Evolutionary conservation across 2,329 filamentous ascomycete genomes (phyloP).

Genomic region (Clonostachys sp.): DNA sequence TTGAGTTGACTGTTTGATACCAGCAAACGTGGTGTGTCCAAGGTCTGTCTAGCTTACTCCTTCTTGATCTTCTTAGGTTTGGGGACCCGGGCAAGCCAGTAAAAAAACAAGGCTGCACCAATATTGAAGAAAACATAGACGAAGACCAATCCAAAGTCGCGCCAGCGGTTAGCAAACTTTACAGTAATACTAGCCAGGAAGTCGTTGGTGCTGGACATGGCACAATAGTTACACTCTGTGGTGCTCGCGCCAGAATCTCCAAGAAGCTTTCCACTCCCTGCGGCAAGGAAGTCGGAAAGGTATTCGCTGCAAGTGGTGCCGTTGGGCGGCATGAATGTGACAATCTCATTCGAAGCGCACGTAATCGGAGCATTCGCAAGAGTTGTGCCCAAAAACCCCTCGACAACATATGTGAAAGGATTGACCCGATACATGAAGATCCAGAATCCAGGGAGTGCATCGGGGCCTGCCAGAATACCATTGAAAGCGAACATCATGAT

Average conservation of each 20-base stretch:
- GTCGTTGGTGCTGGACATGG: slow-evolving; percentile 28
- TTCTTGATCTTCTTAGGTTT: slow-evolving; percentile 14
- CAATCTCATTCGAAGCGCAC: slow-evolving; percentile 62
- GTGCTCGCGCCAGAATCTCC: slow-evolving; percentile 58
- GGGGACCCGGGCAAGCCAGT: slow-evolving; percentile 38
- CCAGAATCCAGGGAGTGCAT: slow-evolving; percentile 63
- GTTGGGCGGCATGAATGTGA: slow-evolving; percentile 55
- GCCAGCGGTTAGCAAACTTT: slow-evolving; percentile 45
- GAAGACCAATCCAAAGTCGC: slow-evolving; percentile 52
- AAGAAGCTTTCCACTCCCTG: slow-evolving; percentile 41
- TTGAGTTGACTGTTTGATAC: too few relatives aligned
- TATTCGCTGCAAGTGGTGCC: slow-evolving; percentile 52
- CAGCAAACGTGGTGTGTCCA: too few relatives aligned
- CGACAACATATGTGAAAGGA: slow-evolving; percentile 34
- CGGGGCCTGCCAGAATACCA: slow-evolving; percentile 54
- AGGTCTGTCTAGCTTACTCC: too few relatives aligned
- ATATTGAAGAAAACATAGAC: slow-evolving; percentile 50
- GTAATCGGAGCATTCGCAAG: slow-evolving; percentile 16
- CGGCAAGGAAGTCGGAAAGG: slow-evolving; percentile 44
- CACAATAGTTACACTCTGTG: slow-evolving; percentile 56
- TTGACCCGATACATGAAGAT: slow-evolving; percentile 68
- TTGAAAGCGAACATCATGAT: slow-evolving; percentile 67
- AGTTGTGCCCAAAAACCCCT: slow-evolving; percentile 16
- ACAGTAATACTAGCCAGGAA: slow-evolving; percentile 33
- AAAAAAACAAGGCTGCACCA: slow-evolving; percentile 39